A percentile compares a stretch with the other conserved stretches of the same genome.
phyloP scores from a whole-genome alignment of 768 basidiomycete species.

The Lactarius psammicola region DNA sequence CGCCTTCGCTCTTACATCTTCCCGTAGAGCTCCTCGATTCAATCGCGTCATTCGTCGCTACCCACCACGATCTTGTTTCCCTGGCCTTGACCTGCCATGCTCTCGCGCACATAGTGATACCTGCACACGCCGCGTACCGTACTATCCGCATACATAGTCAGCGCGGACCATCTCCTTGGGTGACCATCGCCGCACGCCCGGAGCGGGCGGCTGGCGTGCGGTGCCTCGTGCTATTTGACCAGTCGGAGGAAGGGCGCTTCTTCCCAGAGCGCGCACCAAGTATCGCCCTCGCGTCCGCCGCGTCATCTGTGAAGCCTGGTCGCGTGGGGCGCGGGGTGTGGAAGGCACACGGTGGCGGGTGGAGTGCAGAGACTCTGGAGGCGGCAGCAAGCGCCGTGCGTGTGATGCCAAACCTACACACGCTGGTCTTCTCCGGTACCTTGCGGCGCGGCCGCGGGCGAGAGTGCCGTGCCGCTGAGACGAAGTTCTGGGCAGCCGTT shows the following conservation, averaged over 20 bases:
- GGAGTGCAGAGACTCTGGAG: background rate
- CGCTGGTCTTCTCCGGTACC: constrained; percentile 1
- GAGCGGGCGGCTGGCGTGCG: constrained; percentile 13
- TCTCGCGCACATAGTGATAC: constrained; percentile 15
- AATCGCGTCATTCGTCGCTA: constrained; percentile 14
- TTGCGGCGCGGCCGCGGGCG: background rate
- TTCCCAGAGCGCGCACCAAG: constrained; percentile 6
- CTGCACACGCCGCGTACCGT: constrained; percentile 21
- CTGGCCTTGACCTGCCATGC: constrained; percentile 12
- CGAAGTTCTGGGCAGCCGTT: constrained; percentile 5
- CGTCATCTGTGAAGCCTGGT: background rate
- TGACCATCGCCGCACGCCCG: constrained; percentile 7
- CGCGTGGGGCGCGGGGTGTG: too few species aligned
- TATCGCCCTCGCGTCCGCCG: background rate
- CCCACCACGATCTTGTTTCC: constrained; percentile 17
- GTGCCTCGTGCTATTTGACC: constrained; percentile 15
- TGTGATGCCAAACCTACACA: constrained; percentile 9
- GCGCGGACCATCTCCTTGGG: constrained; percentile 9
- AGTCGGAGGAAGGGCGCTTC: background rate
- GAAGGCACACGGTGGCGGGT: background rate
- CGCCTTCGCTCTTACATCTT: constrained; percentile 2
- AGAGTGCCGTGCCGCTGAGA: background rate
- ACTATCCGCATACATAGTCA: constrained; percentile 6
- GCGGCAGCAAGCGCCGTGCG: constrained; percentile 12
- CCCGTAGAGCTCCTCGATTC: constrained; percentile 18